phyloP scores from a whole-genome alignment of 352 stramenopile genomes.

The Phytopythium vexans region DNA sequence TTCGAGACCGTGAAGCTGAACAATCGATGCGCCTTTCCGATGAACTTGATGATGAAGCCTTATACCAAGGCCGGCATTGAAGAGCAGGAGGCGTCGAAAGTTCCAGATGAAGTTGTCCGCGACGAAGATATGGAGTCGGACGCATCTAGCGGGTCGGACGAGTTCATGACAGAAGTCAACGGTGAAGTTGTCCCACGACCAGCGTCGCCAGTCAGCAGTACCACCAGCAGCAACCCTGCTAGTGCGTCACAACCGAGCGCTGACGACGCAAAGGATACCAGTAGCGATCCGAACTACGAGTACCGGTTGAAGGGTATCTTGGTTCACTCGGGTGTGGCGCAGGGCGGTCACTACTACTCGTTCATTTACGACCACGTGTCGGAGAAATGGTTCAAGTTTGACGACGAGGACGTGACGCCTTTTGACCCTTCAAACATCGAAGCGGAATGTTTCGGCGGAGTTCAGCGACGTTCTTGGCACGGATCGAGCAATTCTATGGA shows the following conservation, averaged over 20 bases:
- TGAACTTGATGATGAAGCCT: conserved; percentile 97
- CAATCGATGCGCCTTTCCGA: conserved; percentile 96
- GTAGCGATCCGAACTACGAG: conserved; percentile 91
- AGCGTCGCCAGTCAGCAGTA: conserved; percentile 4
- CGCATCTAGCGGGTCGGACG: conserved; percentile 46
- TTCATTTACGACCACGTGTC: conserved; percentile 87
- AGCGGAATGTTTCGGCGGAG: conserved; percentile 97
- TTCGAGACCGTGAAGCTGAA: conserved; percentile 99
- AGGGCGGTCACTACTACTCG: conserved; percentile 99
- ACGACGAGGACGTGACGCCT: conserved; percentile 98
- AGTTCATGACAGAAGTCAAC: conserved; percentile 59
- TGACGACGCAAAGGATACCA: conserved; percentile 16
- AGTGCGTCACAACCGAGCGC: conserved; percentile 1
- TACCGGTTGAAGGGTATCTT: conserved; percentile 97
- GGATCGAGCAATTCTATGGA: conserved; percentile 95
- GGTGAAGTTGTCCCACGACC: conserved; percentile 16
- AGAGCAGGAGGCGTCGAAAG: conserved; percentile 70
- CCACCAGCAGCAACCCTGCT: conserved; percentile 3
- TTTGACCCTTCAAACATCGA: conserved; percentile 97
- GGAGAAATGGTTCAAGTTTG: conserved; percentile 99
- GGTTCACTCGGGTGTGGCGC: conserved; percentile 97
- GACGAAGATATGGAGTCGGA: conserved; percentile 60
- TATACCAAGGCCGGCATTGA: conserved; percentile 98
- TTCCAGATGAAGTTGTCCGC: conserved; percentile 27
- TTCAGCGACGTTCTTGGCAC: conserved; percentile 91